A percentile compares a stretch with the other conserved stretches of the same genome.
phyloP scores from a whole-genome alignment of 2,329 filamentous ascomycete genomes.

The Delphinella strobiligena region DNA sequence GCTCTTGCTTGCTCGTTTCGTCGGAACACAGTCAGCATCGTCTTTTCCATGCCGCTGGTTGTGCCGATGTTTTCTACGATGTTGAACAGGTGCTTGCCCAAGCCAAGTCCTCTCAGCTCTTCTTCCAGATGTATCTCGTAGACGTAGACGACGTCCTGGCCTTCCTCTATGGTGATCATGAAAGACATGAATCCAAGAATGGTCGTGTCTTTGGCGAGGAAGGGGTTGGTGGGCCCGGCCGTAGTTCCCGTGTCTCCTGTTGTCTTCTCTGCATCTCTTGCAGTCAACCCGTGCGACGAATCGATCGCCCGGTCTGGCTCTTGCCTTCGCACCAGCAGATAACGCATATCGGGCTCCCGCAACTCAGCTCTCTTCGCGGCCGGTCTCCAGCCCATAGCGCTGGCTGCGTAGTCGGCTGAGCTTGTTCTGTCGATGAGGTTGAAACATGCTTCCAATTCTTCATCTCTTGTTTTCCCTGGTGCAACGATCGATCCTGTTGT shows the following conservation, averaged over 20 bases:
- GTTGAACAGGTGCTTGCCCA: constrained; percentile 49
- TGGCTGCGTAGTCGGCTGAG: constrained; percentile 49
- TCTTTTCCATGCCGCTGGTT: constrained; percentile 47
- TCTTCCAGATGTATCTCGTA: constrained; percentile 65
- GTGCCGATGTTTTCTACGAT: constrained; percentile 42
- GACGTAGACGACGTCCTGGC: constrained; percentile 57
- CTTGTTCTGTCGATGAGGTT: constrained; percentile 52
- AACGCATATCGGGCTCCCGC: constrained; percentile 53
- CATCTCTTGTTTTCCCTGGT: constrained; percentile 4
- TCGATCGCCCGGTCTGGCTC: neutral
- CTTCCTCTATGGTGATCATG: constrained; percentile 59
- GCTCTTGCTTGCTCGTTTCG: constrained; percentile 44
- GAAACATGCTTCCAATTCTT: constrained; percentile 39
- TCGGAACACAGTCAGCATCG: constrained; percentile 64
- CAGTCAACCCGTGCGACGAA: neutral
- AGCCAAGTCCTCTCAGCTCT: constrained; percentile 41
- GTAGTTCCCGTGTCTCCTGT: neutral
- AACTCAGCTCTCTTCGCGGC: constrained; percentile 54
- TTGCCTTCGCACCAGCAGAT: constrained; percentile 30
- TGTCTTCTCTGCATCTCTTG: neutral
- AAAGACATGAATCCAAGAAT: constrained; percentile 43
- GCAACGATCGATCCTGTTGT: neutral
- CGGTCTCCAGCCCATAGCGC: constrained; percentile 51
- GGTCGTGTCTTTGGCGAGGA: neutral
- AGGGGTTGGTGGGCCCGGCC: constrained; percentile 2